Conservation (phyloP, 306 rosid species). For the Pterocarpus macrocarpus region DNA sequence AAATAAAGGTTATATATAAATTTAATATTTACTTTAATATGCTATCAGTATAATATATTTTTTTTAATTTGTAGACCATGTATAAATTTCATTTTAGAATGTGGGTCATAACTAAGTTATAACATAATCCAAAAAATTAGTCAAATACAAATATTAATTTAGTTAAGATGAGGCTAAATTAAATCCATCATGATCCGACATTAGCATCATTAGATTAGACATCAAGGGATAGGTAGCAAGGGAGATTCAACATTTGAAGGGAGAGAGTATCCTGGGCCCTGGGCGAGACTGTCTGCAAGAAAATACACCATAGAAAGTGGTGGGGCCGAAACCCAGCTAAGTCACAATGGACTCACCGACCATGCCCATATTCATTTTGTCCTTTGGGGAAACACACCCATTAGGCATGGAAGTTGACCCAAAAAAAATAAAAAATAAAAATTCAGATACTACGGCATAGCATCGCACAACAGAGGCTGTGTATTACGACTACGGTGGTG, state of each 20-base stretch:
- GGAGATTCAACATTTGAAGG: background rate
- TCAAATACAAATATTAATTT: too few relatives aligned
- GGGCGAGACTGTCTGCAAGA: background rate
- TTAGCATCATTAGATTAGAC: background rate
- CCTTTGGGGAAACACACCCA: constrained; percentile 8
- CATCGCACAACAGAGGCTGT: background rate
- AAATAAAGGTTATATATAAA: too few relatives aligned
- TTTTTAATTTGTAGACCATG: too few relatives aligned
- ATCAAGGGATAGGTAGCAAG: background rate
- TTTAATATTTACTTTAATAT: too few relatives aligned
- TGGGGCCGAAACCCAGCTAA: constrained; percentile 14
- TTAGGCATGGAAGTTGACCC: background rate
- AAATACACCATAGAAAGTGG: constrained; percentile 46
- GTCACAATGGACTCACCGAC: constrained; percentile 15
- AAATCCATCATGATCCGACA: background rate
- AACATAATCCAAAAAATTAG: too few relatives aligned
- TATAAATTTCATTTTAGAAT: too few relatives aligned
- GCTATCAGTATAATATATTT: too few relatives aligned
- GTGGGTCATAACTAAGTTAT: too few relatives aligned
- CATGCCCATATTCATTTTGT: background rate
- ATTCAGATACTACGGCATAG: background rate
- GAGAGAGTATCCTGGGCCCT: background rate
- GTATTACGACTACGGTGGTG: too few relatives aligned
- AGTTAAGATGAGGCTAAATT: background rate
- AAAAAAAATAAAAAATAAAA: too few relatives aligned